phyloP scores from a whole-genome alignment of 2,329 filamentous ascomycete genomes.

The Pochonia chlamydosporia region DNA sequence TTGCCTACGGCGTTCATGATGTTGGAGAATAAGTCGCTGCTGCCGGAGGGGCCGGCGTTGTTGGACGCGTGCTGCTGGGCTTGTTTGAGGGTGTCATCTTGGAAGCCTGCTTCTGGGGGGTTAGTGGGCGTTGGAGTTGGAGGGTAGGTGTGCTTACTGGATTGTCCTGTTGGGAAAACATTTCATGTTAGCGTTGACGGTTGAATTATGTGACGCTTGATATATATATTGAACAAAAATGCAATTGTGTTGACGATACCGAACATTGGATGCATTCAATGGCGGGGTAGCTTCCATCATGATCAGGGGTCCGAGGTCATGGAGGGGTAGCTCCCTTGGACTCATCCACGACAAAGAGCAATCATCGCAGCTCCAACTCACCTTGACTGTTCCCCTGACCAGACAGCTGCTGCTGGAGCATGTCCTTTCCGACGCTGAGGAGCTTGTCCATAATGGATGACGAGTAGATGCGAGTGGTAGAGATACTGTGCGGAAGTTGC shows the following conservation, averaged over 20 bases:
- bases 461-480: not conserved
- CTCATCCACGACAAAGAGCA: not conserved
- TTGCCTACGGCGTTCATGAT: conserved; percentile 41
- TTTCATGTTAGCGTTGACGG: not conserved
- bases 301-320: too few relatives aligned
- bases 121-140: too few relatives aligned
- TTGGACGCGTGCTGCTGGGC: conserved; percentile 43
- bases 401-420: conserved; percentile 7
- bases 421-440: conserved; percentile 30
- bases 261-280: too few relatives aligned
- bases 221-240: too few relatives aligned
- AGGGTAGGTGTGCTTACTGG: too few relatives aligned
- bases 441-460: conserved; percentile 30
- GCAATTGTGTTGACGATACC: too few relatives aligned
- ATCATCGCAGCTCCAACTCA: not conserved
- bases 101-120: too few relatives aligned
- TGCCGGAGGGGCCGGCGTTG: conserved; percentile 40
- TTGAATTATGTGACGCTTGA: too few relatives aligned
- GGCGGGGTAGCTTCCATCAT: not conserved
- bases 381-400: conserved; percentile 4
- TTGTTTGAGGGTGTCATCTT: conserved; percentile 41
- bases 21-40: conserved; percentile 41
- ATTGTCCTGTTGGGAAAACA: conserved; percentile 5
- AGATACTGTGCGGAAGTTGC: not conserved
- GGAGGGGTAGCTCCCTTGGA: not conserved